These are phyloP conservation scores for Rhipidocladum racemiflorum DNA, from an alignment of 176 grass and related monocot species.

Conservation along the genomic window DNA sequence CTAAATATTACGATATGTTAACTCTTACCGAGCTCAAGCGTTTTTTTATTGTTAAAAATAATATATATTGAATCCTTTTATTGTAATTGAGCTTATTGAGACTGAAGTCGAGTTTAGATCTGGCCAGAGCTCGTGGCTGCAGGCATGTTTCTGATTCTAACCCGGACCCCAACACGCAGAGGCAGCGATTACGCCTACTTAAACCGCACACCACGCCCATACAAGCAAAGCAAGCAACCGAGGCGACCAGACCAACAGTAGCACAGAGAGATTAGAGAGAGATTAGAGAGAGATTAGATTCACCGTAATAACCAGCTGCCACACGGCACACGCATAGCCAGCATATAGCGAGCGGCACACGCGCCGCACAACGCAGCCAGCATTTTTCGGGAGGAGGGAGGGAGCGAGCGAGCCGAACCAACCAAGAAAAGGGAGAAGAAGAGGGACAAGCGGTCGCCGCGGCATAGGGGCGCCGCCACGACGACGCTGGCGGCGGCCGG, in stretches of 20 bases:
- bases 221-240: no score
- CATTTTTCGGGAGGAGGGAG: not conserved
- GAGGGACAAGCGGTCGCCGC: not conserved
- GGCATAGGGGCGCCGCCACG: not conserved
- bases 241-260: not conserved
- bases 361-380: not conserved
- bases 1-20: no score
- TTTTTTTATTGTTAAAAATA: no score
- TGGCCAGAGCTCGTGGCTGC: no score
- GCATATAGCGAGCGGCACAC: not conserved
- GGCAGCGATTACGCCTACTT: no score
- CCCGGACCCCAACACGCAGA: no score
- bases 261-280: not conserved
- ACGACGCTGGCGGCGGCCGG: constrained; percentile 36
- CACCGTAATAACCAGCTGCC: not conserved
- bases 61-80: no score
- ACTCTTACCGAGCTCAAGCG: no score
- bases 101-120: no score
- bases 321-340: not conserved
- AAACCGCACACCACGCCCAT: no score
- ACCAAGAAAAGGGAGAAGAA: not conserved
- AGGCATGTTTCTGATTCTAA: no score
- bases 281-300: not conserved
- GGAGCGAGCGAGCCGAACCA: not conserved
- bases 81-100: no score